Evolutionary conservation across 768 basidiomycete genomes (phyloP).

Genomic region (Calocybe gangraenosa): DNA sequence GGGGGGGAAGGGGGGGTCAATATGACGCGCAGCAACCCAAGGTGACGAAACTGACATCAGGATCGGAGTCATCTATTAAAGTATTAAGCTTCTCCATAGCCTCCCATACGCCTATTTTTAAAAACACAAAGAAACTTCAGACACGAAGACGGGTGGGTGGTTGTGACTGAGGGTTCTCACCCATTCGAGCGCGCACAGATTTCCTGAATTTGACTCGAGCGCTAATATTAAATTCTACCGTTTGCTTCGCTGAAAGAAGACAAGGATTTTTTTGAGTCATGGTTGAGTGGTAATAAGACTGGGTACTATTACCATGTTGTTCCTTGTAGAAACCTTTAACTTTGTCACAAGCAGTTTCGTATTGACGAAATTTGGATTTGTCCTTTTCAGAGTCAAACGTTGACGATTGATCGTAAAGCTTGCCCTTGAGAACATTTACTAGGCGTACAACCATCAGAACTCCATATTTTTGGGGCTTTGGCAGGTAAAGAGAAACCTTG

Average conservation of each 20-base stretch:
- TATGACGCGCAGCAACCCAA: neutral
- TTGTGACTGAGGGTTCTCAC: neutral
- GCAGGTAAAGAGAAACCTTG: slow-evolving; percentile 3
- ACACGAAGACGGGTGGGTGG: neutral
- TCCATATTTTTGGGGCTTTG: neutral
- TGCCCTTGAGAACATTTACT: slow-evolving; percentile 48
- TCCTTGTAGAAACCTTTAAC: slow-evolving; percentile 16
- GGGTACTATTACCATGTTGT: slow-evolving; percentile 13
- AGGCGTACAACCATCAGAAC: slow-evolving; percentile 30
- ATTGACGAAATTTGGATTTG: slow-evolving; percentile 54
- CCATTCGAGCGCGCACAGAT: slow-evolving; percentile 6
- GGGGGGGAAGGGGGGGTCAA: no score
- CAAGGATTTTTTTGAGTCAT: neutral
- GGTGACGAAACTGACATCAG: slow-evolving; percentile 53
- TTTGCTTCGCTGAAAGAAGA: slow-evolving; percentile 68
- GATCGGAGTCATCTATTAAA: slow-evolving; percentile 87
- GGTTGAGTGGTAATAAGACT: neutral
- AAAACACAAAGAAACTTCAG: neutral
- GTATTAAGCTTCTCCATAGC: slow-evolving; percentile 87
- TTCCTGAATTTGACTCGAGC: slow-evolving; percentile 7
- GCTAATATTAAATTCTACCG: slow-evolving; percentile 16
- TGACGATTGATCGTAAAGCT: slow-evolving; percentile 39
- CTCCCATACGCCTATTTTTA: slow-evolving; percentile 55
- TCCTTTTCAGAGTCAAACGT: slow-evolving; percentile 49
- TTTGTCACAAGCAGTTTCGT: slow-evolving; percentile 21